These are phyloP conservation scores for Mortierella sp. DNA, from an alignment of 371 early-diverging fungal species.

Conservation along the genomic window DNA sequence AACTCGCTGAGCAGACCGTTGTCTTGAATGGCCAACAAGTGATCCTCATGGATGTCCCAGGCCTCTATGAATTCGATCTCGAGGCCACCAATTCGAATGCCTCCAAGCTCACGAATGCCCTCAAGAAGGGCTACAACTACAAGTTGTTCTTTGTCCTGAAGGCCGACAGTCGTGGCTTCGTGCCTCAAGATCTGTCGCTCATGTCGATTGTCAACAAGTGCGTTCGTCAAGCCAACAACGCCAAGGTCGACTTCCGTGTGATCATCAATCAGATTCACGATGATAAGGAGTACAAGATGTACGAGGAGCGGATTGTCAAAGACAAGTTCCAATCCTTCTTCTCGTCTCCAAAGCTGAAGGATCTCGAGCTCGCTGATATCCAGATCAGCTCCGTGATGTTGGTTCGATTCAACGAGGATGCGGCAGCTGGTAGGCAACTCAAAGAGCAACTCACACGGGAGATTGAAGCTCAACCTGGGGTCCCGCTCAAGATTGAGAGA, in stretches of 20 bases:
- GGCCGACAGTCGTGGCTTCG: constrained; percentile 12
- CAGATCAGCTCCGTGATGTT: too few relatives aligned
- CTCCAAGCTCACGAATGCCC: constrained; percentile 4
- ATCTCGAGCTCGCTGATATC: too few relatives aligned
- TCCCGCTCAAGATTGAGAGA: too few relatives aligned
- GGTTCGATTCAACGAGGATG: too few relatives aligned
- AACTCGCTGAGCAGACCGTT: background rate
- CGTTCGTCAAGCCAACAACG: constrained; percentile 4
- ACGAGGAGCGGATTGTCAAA: background rate
- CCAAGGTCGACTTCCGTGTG: too few relatives aligned
- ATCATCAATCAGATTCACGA: too few relatives aligned
- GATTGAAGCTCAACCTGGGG: too few relatives aligned
- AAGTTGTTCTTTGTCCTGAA: constrained; percentile 20
- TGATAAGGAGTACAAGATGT: background rate
- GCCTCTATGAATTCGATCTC: constrained; percentile 14
- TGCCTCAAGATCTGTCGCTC: constrained; percentile 5
- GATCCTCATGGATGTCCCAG: constrained; percentile 16
- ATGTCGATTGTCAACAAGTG: constrained; percentile 21
- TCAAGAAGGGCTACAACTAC: constrained; percentile 10
- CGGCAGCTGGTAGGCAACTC: too few relatives aligned
- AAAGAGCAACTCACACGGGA: too few relatives aligned
- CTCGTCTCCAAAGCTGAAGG: too few relatives aligned
- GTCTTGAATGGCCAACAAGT: background rate
- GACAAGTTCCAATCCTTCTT: background rate
- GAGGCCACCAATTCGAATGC: constrained; percentile 3